A percentile compares a stretch with the other conserved stretches of the same genome.
phyloP scores from a whole-genome alignment of 192 early-diverging fungal species.

The Coemansia sp. region DNA sequence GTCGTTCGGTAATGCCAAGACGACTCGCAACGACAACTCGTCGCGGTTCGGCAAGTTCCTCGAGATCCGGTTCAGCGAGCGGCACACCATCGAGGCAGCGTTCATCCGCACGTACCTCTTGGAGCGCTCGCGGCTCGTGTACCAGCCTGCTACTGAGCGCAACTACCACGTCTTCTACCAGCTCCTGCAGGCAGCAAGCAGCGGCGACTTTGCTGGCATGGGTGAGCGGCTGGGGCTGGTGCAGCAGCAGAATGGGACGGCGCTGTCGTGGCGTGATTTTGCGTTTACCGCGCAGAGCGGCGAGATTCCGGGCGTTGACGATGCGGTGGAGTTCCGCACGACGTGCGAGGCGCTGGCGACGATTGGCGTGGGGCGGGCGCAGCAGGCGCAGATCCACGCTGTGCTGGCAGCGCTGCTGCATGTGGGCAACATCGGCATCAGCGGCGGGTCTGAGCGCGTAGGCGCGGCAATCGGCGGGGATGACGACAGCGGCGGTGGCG shows the following conservation, averaged over 20 bases:
- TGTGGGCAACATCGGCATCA: slow-evolving; percentile 93
- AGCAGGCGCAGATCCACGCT: slow-evolving; percentile 89
- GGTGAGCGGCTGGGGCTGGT: slow-evolving; percentile 26
- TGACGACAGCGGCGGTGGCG: slow-evolving; percentile 41
- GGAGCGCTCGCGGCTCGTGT: slow-evolving; percentile 93
- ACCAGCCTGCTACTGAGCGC: slow-evolving; percentile 89
- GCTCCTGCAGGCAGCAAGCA: slow-evolving; percentile 86
- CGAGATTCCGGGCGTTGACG: slow-evolving; percentile 85
- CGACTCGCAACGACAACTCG: slow-evolving; percentile 97
- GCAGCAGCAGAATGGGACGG: neutral
- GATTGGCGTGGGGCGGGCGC: slow-evolving; percentile 79
- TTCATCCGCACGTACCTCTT: slow-evolving; percentile 94
- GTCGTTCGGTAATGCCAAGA: slow-evolving; percentile 99
- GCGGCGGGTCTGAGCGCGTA: slow-evolving; percentile 59
- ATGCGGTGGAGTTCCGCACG: slow-evolving; percentile 87
- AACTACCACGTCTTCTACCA: slow-evolving; percentile 99
- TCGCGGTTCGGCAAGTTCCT: slow-evolving; percentile 99
- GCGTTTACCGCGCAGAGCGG: slow-evolving; percentile 86
- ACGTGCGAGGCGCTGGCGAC: slow-evolving; percentile 84
- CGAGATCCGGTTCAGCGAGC: slow-evolving; percentile 90
- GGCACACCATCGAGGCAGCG: slow-evolving; percentile 86
- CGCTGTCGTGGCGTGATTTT: slow-evolving; percentile 67
- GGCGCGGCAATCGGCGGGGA: slow-evolving; percentile 75
- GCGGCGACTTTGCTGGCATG: slow-evolving; percentile 45
- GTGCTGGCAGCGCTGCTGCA: slow-evolving; percentile 92